phyloP scores from a whole-genome alignment of 768 basidiomycete genomes.

The Boletus tomentosulus region DNA sequence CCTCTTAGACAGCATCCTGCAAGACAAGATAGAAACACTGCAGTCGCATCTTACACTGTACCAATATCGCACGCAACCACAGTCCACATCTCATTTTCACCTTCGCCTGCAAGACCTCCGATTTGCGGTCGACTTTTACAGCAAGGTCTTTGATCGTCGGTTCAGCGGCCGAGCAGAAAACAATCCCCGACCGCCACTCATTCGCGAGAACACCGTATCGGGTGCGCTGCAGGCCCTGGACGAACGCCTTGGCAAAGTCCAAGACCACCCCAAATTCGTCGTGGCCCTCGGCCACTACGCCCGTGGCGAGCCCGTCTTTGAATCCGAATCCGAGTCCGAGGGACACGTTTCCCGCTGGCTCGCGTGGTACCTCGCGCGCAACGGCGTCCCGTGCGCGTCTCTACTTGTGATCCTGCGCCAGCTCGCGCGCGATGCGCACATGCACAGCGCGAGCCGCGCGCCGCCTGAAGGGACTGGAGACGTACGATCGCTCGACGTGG shows the following conservation, averaged over 20 bases:
- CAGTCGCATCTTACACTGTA: constrained; percentile 73
- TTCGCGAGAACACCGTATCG: constrained; percentile 68
- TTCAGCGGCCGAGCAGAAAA: constrained; percentile 72
- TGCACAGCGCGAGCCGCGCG: constrained; percentile 46
- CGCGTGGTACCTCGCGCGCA: constrained; percentile 68
- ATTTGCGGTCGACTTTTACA: constrained; percentile 74
- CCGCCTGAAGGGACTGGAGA: constrained; percentile 50
- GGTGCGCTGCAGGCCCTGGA: constrained; percentile 65
- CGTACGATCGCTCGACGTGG: constrained; percentile 37
- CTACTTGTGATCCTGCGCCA: constrained; percentile 58
- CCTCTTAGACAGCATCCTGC: constrained; percentile 82
- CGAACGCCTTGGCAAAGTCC: constrained; percentile 45
- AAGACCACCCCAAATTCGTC: constrained; percentile 16
- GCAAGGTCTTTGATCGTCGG: constrained; percentile 65
- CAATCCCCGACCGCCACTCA: constrained; percentile 59
- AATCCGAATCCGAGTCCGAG: constrained; percentile 15
- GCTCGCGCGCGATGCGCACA: constrained; percentile 60
- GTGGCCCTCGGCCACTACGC: constrained; percentile 50
- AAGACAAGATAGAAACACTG: constrained; percentile 80
- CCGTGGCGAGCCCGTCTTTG: constrained; percentile 44
- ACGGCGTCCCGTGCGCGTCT: constrained; percentile 67
- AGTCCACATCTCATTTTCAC: constrained; percentile 56
- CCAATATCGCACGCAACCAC: constrained; percentile 59
- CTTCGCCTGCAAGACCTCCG: constrained; percentile 69
- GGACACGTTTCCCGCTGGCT: constrained; percentile 37